Percentiles rank a stretch among this genome's conserved stretches.
phyloP scores from a whole-genome alignment of 2,329 filamentous ascomycete species.

The Exophiala xenobiotica region DNA sequence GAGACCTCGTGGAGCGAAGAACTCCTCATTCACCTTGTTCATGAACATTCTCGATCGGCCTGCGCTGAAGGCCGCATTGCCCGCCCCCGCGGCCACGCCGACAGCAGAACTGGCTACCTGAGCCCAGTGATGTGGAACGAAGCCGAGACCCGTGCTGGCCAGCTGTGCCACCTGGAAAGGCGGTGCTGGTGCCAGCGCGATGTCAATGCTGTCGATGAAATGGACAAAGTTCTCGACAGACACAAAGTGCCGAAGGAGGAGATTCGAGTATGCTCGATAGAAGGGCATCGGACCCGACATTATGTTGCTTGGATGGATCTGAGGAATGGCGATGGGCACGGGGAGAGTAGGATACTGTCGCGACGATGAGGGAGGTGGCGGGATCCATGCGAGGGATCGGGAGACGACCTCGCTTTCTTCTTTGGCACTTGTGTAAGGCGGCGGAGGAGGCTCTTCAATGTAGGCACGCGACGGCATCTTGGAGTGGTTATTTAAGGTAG shows the following conservation, averaged over 20 bases:
- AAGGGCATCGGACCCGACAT: constrained; percentile 13
- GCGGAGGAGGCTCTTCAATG: background rate
- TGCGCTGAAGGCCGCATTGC: background rate
- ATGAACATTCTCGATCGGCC: constrained; percentile 2
- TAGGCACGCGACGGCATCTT: no score
- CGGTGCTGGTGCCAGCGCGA: constrained; percentile 17
- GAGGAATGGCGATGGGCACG: constrained; percentile 20
- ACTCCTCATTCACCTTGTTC: constrained; percentile 8
- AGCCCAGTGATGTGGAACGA: constrained; percentile 20
- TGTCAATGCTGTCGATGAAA: constrained; percentile 21
- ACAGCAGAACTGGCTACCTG: constrained; percentile 4
- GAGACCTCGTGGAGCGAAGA: constrained; percentile 6
- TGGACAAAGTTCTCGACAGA: constrained; percentile 15
- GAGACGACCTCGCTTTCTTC: background rate
- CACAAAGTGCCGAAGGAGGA: constrained; percentile 12
- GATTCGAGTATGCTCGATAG: constrained; percentile 16
- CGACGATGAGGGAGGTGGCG: background rate
- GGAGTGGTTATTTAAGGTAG: no score
- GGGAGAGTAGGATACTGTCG: background rate
- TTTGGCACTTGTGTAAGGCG: background rate
- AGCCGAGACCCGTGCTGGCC: constrained; percentile 14
- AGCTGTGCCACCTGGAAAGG: constrained; percentile 12
- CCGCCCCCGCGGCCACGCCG: constrained; percentile 7
- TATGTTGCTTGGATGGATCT: constrained; percentile 10
- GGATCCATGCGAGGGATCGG: constrained; percentile 2